Base-by-base conservation (phyloP, 2,329 filamentous ascomycete genomes). In the Colletotrichum coccodes region DNA sequence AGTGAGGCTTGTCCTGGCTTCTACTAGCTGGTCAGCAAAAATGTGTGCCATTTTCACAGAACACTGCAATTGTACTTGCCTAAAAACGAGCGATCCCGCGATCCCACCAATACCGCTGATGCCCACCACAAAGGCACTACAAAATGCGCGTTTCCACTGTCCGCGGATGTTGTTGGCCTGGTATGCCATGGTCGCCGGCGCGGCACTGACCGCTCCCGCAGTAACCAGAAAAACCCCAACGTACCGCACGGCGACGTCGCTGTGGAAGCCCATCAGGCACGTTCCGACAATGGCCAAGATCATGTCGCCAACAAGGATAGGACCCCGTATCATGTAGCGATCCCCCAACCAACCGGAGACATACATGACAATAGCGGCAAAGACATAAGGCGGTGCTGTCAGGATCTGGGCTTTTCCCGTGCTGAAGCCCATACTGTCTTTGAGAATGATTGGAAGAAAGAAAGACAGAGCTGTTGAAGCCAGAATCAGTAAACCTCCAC, bases 271-370 rank as follows among this genome's bases (percentile, higher is more conserved):
- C 0, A 93, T 82, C 86, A 94, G 90, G 4, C 79, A 75, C 71
- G 93, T 94, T 0, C 92, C 92, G 0, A 81, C 75, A 5, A 93
- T 89, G 2, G 88, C 91, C 4, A 94, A 71, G 0, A 89, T 47
- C 0, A 89, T 87, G 18, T 89, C 82, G 4, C 73, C 71, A 21
- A 94, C 91, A 70, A 94, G 93, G 78, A 87, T 92, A 12, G 90
- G 78, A 0, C 91, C 92, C 36, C 92, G 85, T 68, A 86, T 82
- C 12, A 84, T 81, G 0, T 90, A 92, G 5, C 86, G 84, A 75
- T 94, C 92, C 0, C 90, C 90, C 4, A 90, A 75, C 73, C 84
- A 92, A 0, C 91, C 92, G 12, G 92, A 81, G 0, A 80, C 61
- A 7, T 94, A 81, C 0, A 91, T 94, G 4, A 90, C 65, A 1